Evolutionary conservation across 306 rosid species (phyloP), one percentile per base, ranked within the genome.

Genomic region (Lagenaria siceraria): DNA sequence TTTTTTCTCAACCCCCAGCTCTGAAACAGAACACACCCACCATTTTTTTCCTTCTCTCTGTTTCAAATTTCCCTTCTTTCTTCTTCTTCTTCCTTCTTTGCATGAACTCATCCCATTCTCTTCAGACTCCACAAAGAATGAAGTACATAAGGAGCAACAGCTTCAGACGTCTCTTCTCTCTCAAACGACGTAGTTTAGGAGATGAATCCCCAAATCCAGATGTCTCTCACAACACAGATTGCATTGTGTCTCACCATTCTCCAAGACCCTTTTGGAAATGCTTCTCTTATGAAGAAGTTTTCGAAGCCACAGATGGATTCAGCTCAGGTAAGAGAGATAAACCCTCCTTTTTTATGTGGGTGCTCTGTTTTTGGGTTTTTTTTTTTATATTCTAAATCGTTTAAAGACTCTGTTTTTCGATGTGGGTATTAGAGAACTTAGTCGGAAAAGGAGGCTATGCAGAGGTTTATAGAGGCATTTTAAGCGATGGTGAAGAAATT

Each of bases 381-480:
- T 18, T 36, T 13, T 15, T 56, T 7, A n/a, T 15, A 55, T 2
- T 18, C 48, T 74, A 33, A 25, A 12, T 51, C 55, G 61, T 52
- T 64, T 76, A 40, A 27, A 33, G 75, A 76, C 58, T 71, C 49
- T 74, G 72, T 7, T 56, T 51, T 11, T 4, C 5, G 6, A 29
- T n/a, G 60, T 68, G 74, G 81, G 81, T 77, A 2, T 52, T 84
- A 96, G 98, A 89, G 52, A 96, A 96, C 75, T 19, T 96, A 81
- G 96, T 96, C 22, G 97, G 98, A 24, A 90, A 86, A 85, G 96
- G 99, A 81, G 99, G 99, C 1, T 90, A 89, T 78, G 97, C 99
- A 0, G 97, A 92, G 81, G 96, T 95, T 22, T 95, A 95, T 81
- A 90, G 84, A 83, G 99, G 97, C 70, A 83, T 38, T 75, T 21